A percentile compares a stretch with the other conserved stretches of the same genome.
Conservation (phyloP, 106 monocot species). For the Dendrobium chrysotoxum region DNA sequence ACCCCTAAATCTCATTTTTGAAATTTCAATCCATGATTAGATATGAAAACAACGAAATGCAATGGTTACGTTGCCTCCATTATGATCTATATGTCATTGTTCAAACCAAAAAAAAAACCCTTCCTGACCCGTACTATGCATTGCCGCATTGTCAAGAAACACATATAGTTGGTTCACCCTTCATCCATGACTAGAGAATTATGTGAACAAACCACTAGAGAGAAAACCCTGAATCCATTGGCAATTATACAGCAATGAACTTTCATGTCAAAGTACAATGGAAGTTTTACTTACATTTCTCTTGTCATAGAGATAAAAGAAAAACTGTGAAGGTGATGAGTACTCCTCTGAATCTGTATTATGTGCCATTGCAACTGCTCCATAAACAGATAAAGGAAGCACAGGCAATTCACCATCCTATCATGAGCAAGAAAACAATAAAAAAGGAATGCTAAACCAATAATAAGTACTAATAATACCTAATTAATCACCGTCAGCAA, state of each 20-base stretch:
- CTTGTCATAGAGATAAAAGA: slow-evolving; percentile 97
- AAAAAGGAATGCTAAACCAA: not conserved
- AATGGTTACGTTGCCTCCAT: no score
- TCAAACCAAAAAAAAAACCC: no score
- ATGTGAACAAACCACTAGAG: not conserved
- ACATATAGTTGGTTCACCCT: no score
- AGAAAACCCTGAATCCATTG: not conserved
- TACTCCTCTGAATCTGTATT: slow-evolving; percentile 71
- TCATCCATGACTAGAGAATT: no score
- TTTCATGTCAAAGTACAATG: not conserved
- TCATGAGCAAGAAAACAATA: slow-evolving; percentile 1
- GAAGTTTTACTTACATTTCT: slow-evolving; percentile 59
- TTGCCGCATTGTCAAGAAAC: no score
- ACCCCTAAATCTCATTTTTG: no score
- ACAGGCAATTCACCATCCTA: slow-evolving; percentile 95
- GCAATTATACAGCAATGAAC: not conserved
- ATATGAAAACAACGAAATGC: no score
- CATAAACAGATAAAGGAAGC: slow-evolving; percentile 91
- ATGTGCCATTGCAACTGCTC: slow-evolving; percentile 92
- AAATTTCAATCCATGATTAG: no score
- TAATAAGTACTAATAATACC: not conserved
- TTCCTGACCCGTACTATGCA: no score
- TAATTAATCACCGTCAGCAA: slow-evolving; percentile 6
- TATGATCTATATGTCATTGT: no score
- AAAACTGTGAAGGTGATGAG: slow-evolving; percentile 86